These are phyloP conservation scores for Trifolium fragiferum DNA, from an alignment of 306 rosid species.

Conservation along the genomic window DNA sequence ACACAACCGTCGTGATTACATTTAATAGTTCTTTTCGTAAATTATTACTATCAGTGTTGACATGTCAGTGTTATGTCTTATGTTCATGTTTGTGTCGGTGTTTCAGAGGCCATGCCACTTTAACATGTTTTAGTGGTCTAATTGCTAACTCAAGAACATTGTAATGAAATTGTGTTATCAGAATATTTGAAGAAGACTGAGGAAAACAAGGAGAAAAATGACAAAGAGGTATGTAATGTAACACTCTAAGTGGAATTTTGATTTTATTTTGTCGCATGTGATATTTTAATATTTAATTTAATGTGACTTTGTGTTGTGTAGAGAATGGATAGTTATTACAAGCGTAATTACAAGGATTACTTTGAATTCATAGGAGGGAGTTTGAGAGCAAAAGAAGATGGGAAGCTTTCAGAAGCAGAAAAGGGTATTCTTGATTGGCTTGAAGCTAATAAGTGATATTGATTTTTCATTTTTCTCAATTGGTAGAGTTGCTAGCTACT, in stretches of 20 bases:
- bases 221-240: slow-evolving; percentile 71
- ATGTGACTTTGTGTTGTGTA: slow-evolving; percentile 12
- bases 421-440: slow-evolving; percentile 92
- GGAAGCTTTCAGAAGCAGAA: slow-evolving; percentile 72
- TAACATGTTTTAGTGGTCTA: not conserved
- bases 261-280: not conserved
- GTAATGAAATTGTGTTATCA: slow-evolving; percentile 42
- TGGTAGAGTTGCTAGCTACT: not conserved
- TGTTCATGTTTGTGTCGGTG: not conserved
- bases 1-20: not conserved
- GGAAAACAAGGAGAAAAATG: slow-evolving; percentile 88
- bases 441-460: slow-evolving; percentile 56
- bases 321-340: slow-evolving; percentile 88
- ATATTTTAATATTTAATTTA: not conserved
- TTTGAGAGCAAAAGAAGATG: slow-evolving; percentile 51
- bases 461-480: not conserved
- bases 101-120: not conserved
- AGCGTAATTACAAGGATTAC: slow-evolving; percentile 92
- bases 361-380: slow-evolving; percentile 80
- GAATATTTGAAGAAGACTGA: slow-evolving; percentile 83
- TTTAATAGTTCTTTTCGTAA: too few relatives aligned
- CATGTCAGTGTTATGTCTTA: too few relatives aligned
- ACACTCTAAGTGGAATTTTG: not conserved
- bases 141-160: not conserved
- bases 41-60: too few relatives aligned